These are phyloP conservation scores for Yamadazyma siamensis DNA, from an alignment of 1,139 yeast genomes.

Conservation along the genomic window DNA sequence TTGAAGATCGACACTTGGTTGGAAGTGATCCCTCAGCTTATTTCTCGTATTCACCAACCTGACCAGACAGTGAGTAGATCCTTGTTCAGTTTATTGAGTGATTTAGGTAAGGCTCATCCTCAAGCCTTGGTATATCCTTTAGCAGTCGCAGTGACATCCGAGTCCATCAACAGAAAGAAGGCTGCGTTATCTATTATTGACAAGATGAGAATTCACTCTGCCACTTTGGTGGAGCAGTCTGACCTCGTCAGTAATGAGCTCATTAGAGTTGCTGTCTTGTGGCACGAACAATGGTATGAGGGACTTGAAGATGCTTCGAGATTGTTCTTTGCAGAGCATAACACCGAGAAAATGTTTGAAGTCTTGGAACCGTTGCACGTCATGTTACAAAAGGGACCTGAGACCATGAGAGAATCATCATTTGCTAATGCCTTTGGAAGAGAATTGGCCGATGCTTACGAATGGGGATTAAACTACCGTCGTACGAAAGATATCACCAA, in stretches of 20 bases:
- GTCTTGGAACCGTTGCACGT: conserved; percentile 87
- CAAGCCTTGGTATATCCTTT: conserved; percentile 94
- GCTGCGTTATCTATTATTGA: conserved; percentile 93
- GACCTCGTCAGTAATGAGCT: conserved; percentile 91
- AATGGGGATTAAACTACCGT: conserved; percentile 86
- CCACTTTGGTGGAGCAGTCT: conserved; percentile 84
- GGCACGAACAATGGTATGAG: conserved; percentile 99
- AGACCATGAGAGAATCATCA: conserved; percentile 88
- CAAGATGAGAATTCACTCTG: conserved; percentile 86
- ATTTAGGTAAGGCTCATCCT: conserved; percentile 92
- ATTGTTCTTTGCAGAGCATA: conserved; percentile 89
- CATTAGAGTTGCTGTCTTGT: conserved; percentile 89
- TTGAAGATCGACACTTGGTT: conserved; percentile 92
- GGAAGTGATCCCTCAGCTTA: conserved; percentile 91
- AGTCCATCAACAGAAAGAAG: conserved; percentile 80
- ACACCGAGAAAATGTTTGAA: conserved; percentile 90
- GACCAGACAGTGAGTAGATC: conserved; percentile 80
- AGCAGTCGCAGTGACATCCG: conserved; percentile 94
- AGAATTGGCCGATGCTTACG: conserved; percentile 88
- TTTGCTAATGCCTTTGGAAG: conserved; percentile 93
- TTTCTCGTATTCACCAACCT: conserved; percentile 95
- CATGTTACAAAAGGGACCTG: conserved; percentile 82
- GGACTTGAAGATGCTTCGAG: conserved; percentile 96
- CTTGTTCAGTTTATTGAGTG: conserved; percentile 75
- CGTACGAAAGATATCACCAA: conserved; percentile 84